phyloP scores from a whole-genome alignment of 2,329 filamentous ascomycete species.

The Hypoxylon sp. region DNA sequence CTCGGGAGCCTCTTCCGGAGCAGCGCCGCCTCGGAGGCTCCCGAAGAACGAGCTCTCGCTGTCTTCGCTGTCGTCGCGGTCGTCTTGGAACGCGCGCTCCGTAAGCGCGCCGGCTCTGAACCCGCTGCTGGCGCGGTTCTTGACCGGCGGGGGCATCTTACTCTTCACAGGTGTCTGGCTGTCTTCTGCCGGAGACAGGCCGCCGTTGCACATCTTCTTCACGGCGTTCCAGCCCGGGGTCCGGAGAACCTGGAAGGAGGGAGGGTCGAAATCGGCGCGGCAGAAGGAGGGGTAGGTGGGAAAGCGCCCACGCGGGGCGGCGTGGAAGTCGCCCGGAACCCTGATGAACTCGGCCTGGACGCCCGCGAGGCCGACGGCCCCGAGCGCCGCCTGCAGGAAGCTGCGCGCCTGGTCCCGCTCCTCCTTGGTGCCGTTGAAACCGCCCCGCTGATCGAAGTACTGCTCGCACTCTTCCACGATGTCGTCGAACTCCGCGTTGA shows the following conservation, averaged over 20 bases:
- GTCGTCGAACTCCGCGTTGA: conserved; percentile 5
- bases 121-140: background rate
- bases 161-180: background rate
- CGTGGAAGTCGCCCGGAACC: background rate
- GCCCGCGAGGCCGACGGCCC: conserved; percentile 1
- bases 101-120: background rate
- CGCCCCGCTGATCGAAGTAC: background rate
- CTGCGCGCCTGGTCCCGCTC: background rate
- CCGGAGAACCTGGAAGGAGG: background rate
- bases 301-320: too few species aligned
- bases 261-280: background rate
- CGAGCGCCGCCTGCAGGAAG: conserved; percentile 1
- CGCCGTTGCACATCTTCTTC: background rate
- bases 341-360: background rate
- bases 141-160: too few species aligned
- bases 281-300: background rate
- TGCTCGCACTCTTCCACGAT: conserved; percentile 1
- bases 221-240: background rate
- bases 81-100: too few species aligned
- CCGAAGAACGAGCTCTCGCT: background rate
- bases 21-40: conserved; percentile 14
- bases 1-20: background rate
- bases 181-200: background rate
- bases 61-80: background rate
- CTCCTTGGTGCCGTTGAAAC: background rate